Base-by-base conservation (phyloP, 2,329 filamentous ascomycete genomes). In the Hymenoscyphus scutula region DNA sequence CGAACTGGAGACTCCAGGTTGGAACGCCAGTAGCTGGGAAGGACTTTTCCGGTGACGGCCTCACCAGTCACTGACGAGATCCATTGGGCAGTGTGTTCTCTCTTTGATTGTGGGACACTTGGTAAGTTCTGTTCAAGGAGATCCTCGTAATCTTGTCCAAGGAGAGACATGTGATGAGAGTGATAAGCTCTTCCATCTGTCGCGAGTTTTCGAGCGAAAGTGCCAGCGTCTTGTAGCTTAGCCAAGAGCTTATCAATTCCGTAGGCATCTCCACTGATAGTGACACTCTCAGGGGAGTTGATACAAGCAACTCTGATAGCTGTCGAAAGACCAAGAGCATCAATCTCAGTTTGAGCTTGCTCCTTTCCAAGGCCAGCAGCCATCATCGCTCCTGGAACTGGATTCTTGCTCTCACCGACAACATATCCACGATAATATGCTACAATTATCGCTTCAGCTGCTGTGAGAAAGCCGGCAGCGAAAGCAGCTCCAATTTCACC, bases 401-500 rank as follows among this genome's bases (percentile, higher is more conserved):
- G 48, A 5, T 27, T 15, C 10, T 53, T 58, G 30, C 55, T 27
- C 23, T 48, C 41, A 10, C 41, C 41, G 5, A 63, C 62, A 1
- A 37, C 58, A n/a, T 60, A 53, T 19, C 66, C 66, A 54, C 75
- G 62, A 64, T 71, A 68, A 66, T 83, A 85, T 1, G 82, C 82
- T 13, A 80, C 74, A 1, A 76, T 74, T 71, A 74, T 69, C 11
- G 77, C 76, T 38, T 74, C 70, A 5, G 69, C 65, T 5, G 65
- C 65, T 17, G 69, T 71, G 0, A 79, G 38, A 1, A 68, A 68
- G 2, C 74, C 76, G 1, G 76, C 68, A 1, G 78, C 73, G 58
- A 77, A 81, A 0, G 80, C 79, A 1, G 80, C 80, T 3, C 69
- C 78, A 38, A 82, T 81, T 64, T 82, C 80, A 56, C 80, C 80